A percentile compares a stretch with the other conserved stretches of the same genome.
Evolutionary conservation across 306 rosid species (phyloP).

Genomic region (Ochetophila trinervis): DNA sequence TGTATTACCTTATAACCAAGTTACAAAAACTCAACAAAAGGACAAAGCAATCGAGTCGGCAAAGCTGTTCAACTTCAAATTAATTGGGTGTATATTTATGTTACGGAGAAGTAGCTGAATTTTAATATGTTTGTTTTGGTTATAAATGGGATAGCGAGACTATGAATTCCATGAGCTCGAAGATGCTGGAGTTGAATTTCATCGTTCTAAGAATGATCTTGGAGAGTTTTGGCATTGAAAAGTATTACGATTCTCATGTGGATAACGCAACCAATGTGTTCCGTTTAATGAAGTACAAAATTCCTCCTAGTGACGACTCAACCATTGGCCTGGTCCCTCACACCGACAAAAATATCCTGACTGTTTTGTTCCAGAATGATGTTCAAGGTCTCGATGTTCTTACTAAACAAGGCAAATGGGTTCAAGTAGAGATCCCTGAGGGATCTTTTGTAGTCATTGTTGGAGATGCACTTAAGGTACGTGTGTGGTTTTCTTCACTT

Average conservation of each 20-base stretch:
- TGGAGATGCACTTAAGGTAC: constrained; percentile 49
- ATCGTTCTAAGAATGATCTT: constrained; percentile 35
- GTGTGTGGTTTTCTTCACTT: background rate
- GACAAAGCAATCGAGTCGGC: no score
- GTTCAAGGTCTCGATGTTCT: constrained; percentile 50
- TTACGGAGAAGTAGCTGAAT: no score
- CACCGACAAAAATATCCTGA: constrained; percentile 37
- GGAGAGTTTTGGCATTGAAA: constrained; percentile 35
- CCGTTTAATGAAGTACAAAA: constrained; percentile 39
- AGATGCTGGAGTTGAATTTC: constrained; percentile 27
- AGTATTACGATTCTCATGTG: constrained; percentile 22
- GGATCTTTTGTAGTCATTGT: constrained; percentile 28
- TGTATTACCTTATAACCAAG: no score
- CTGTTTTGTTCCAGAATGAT: constrained; percentile 42
- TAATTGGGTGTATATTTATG: no score
- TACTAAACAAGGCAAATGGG: constrained; percentile 47
- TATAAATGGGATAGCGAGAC: constrained; percentile 26
- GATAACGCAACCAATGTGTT: constrained; percentile 20
- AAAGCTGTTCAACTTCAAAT: no score
- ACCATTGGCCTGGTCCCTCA: constrained; percentile 35
- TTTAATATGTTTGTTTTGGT: background rate
- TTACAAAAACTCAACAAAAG: no score
- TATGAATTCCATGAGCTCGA: constrained; percentile 26
- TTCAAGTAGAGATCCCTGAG: constrained; percentile 25
- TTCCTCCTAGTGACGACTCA: constrained; percentile 18